These are phyloP conservation scores for Aspergillus ruber DNA, from an alignment of 2,329 filamentous ascomycete species.

Conservation along the genomic window DNA sequence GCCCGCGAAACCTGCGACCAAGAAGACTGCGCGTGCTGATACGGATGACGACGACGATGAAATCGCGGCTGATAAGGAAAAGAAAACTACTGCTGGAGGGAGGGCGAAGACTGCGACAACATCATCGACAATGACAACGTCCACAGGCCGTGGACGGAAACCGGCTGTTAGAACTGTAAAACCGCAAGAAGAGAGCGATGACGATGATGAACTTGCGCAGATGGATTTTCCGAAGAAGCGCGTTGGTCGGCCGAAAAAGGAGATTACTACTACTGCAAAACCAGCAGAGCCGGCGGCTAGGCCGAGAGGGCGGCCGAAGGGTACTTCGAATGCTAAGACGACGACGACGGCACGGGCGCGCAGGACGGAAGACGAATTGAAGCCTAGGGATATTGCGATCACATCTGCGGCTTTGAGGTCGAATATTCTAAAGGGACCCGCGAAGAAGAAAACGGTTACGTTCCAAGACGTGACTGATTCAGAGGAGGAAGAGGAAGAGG, in stretches of 20 bases:
- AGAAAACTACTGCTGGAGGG: conserved; percentile 3
- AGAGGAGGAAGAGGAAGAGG: conserved; percentile 33
- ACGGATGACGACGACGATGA: conserved; percentile 18
- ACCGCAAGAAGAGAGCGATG: conserved; percentile 9
- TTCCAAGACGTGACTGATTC: conserved; percentile 39
- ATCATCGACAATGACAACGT: conserved; percentile 1
- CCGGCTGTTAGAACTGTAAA: conserved; percentile 1
- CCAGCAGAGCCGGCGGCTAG: conserved; percentile 14
- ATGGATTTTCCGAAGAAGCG: conserved; percentile 16
- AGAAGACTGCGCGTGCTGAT: conserved; percentile 7
- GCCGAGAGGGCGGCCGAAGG: conserved; percentile 26
- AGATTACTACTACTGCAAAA: conserved; percentile 1
- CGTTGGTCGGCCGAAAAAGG: conserved; percentile 12
- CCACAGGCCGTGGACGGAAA: conserved; percentile 8
- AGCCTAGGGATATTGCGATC: conserved; percentile 20
- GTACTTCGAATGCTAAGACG: conserved; percentile 7
- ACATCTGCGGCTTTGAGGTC: conserved; percentile 23
- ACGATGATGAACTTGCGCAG: conserved; percentile 21
- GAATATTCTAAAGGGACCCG: conserved; percentile 24
- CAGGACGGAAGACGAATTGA: conserved; percentile 9
- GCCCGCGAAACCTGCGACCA: conserved; percentile 5
- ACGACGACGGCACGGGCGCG: neutral
- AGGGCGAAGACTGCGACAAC: conserved; percentile 9
- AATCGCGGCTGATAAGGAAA: conserved; percentile 10
- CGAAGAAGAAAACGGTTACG: conserved; percentile 42